Conservation (phyloP, 768 basidiomycete genomes). For the Pisolithus microcarpus region DNA sequence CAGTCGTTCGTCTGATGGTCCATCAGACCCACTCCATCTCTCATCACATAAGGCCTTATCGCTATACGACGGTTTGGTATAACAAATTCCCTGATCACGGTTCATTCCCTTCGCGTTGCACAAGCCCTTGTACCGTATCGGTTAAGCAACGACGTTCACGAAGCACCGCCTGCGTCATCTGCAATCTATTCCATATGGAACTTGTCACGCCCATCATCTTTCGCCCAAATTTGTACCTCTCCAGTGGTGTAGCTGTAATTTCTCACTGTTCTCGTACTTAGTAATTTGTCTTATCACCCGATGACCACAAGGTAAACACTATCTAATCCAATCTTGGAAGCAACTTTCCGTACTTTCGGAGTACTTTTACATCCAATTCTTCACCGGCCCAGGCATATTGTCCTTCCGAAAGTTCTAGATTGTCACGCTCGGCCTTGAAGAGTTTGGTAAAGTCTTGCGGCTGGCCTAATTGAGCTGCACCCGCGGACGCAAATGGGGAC, state of each 20-base stretch:
- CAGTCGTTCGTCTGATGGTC: constrained; percentile 5
- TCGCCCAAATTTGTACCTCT: constrained; percentile 18
- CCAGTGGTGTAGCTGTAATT: constrained; percentile 19
- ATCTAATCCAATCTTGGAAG: constrained; percentile 22
- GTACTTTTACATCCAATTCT: constrained; percentile 71
- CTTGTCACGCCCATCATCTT: neutral
- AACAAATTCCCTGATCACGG: constrained; percentile 15
- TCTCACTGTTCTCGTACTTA: constrained; percentile 11
- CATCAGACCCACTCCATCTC: constrained; percentile 6
- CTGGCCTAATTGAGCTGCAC: constrained; percentile 41
- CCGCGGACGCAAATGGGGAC: constrained; percentile 57
- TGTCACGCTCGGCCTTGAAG: constrained; percentile 87
- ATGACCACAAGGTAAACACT: constrained; percentile 6
- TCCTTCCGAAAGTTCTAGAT: constrained; percentile 86
- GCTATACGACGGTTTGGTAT: constrained; percentile 91
- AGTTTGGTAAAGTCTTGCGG: constrained; percentile 85
- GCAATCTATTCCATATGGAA: neutral
- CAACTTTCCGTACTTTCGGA: constrained; percentile 69
- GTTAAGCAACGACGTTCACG: neutral
- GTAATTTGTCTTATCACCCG: constrained; percentile 12
- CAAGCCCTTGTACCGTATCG: neutral
- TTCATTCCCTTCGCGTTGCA: neutral
- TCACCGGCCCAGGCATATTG: constrained; percentile 78
- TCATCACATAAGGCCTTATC: constrained; percentile 66
- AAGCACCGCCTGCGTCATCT: neutral